Evolutionary conservation across 1,139 yeast genomes (phyloP).

Genomic region (Scheffersomyces quercinus): DNA sequence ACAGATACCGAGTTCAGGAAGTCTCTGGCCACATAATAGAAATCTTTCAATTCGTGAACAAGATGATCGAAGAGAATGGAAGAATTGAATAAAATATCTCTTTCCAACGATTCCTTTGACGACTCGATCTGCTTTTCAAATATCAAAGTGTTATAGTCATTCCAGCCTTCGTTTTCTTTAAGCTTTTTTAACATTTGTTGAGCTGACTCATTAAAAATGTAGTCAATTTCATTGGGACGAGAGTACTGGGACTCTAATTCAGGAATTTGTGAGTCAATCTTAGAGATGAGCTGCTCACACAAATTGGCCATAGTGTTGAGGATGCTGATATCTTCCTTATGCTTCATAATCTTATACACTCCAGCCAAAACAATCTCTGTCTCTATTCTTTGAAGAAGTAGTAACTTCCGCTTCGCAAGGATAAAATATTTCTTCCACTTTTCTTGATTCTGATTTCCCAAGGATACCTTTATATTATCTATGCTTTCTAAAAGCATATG

Average conservation of each 20-base stretch:
- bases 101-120: conserved; percentile 49
- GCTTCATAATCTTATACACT: conserved; percentile 9
- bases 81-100: conserved; percentile 56
- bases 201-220: conserved; percentile 44
- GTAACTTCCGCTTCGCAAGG: conserved; percentile 58
- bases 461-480: conserved; percentile 34
- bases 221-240: conserved; percentile 52
- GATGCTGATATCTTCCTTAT: neutral
- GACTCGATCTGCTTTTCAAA: conserved; percentile 43
- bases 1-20: conserved; percentile 12
- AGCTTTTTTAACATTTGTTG: conserved; percentile 45
- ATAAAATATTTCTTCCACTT: conserved; percentile 50
- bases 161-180: conserved; percentile 59
- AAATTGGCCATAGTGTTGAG: conserved; percentile 14
- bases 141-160: conserved; percentile 36
- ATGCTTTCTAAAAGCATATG: conserved; percentile 42
- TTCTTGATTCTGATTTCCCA: conserved; percentile 44
- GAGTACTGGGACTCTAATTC: conserved; percentile 54
- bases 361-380: conserved; percentile 25
- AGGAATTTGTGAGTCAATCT: conserved; percentile 41
- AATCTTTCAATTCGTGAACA: conserved; percentile 28
- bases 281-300: conserved; percentile 24
- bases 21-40: conserved; percentile 16
- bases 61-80: conserved; percentile 49
- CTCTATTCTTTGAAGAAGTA: conserved; percentile 47